These are phyloP conservation scores for Auriscalpium microsporum DNA, from an alignment of 768 basidiomycete species.

Conservation along the genomic window DNA sequence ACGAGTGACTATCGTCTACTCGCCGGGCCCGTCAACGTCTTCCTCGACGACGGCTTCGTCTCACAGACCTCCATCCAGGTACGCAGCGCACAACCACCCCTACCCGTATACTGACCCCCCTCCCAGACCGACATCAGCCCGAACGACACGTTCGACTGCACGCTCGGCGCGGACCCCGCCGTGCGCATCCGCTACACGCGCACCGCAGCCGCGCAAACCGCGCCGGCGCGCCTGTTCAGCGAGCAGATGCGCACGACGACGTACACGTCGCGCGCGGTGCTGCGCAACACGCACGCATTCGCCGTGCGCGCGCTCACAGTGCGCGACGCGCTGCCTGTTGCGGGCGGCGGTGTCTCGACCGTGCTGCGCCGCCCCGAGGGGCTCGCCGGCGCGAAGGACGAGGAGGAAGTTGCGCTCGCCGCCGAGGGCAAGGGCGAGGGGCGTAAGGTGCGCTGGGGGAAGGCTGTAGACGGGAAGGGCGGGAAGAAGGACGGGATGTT, in stretches of 20 bases:
- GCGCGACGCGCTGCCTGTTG: slow-evolving; percentile 28
- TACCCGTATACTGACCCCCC: neutral
- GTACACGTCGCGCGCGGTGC: neutral
- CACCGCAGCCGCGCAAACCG: slow-evolving; percentile 27
- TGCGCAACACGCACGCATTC: neutral
- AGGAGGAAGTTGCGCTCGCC: slow-evolving; percentile 24
- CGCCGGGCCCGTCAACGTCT: slow-evolving; percentile 44
- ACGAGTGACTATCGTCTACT: slow-evolving; percentile 49
- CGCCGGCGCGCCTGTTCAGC: slow-evolving; percentile 33
- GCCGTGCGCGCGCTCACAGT: neutral
- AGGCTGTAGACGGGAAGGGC: slow-evolving; percentile 33
- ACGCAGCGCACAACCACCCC: neutral
- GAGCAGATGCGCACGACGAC: slow-evolving; percentile 18
- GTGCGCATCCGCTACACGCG: slow-evolving; percentile 33
- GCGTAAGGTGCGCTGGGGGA: slow-evolving; percentile 27
- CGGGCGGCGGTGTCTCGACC: slow-evolving; percentile 32
- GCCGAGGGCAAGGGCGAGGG: slow-evolving; percentile 16
- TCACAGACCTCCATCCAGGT: slow-evolving; percentile 40
- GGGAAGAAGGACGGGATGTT: slow-evolving; percentile 49
- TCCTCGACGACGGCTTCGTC: slow-evolving; percentile 49
- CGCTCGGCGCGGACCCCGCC: slow-evolving; percentile 35
- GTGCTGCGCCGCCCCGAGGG: slow-evolving; percentile 39
- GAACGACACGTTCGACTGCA: slow-evolving; percentile 45
- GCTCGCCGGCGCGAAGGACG: slow-evolving; percentile 37
- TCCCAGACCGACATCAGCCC: slow-evolving; percentile 32